phyloP scores from a whole-genome alignment of 345 rosid species.

The Chamaenerion angustifolium region DNA sequence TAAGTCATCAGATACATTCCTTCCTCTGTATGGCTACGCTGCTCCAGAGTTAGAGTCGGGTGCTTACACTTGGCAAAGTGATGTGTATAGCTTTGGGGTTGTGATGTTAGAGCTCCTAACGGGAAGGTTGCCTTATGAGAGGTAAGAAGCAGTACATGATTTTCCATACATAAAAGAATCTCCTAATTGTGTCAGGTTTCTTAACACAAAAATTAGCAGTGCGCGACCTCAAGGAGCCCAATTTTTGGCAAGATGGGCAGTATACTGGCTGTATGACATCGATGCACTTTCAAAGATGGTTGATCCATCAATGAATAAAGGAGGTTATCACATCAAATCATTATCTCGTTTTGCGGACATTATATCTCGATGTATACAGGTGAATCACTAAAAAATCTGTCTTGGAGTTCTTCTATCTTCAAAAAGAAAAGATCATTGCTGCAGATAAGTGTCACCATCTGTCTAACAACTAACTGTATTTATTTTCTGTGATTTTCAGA shows the following conservation, averaged over 20 bases:
- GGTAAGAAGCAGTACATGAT: conserved; percentile 18
- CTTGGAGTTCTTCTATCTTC: too few relatives aligned
- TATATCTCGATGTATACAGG: conserved; percentile 83
- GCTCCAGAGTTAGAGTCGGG: conserved; percentile 78
- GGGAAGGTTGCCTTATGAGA: conserved; percentile 65
- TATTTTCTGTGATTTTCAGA: conserved; percentile 24
- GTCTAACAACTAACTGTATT: not conserved
- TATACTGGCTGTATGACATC: conserved; percentile 77
- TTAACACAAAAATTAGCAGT: conserved; percentile 19
- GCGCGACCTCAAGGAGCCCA: conserved; percentile 67
- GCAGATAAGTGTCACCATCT: too few relatives aligned
- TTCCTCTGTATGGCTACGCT: conserved; percentile 30
- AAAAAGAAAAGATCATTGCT: too few relatives aligned
- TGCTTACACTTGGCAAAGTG: conserved; percentile 73
- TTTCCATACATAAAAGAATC: not conserved
- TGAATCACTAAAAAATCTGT: conserved; percentile 3
- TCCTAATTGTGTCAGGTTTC: not conserved
- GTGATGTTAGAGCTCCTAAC: conserved; percentile 93
- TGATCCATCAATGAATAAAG: conserved; percentile 44
- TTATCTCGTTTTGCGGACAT: conserved; percentile 92
- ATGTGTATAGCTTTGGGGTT: conserved; percentile 86
- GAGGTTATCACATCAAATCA: conserved; percentile 61
- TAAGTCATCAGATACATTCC: conserved; percentile 6
- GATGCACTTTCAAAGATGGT: conserved; percentile 79
- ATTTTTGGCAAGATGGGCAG: conserved; percentile 78